These are phyloP conservation scores for Malassezia dermatis DNA, from an alignment of 1,284 basidiomycete genomes.

Conservation along the genomic window DNA sequence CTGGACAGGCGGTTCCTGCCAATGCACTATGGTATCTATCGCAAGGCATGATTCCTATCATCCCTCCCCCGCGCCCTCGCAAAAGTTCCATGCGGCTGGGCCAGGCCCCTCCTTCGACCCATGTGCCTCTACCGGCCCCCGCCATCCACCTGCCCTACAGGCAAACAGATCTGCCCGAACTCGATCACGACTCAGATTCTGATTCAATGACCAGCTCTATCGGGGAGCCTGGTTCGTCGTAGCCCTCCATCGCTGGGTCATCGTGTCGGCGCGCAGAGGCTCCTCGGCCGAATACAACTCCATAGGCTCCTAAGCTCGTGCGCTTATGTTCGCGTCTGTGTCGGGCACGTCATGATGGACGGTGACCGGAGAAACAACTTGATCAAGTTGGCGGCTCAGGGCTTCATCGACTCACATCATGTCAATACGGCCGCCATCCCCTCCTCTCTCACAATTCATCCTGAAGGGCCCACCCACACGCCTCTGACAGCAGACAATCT, in stretches of 20 bases:
- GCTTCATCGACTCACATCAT: neutral
- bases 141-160: neutral
- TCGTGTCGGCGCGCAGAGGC: neutral
- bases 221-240: neutral
- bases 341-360: neutral
- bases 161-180: neutral
- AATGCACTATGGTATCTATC: neutral
- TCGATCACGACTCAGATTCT: neutral
- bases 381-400: constrained; percentile 15
- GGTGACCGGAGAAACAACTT: constrained; percentile 4
- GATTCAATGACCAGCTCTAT: neutral
- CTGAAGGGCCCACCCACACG: neutral
- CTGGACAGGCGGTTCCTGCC: neutral
- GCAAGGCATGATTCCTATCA: neutral
- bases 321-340: neutral
- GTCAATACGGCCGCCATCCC: neutral
- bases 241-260: neutral
- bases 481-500: constrained; percentile 40
- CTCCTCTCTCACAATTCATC: neutral
- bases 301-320: neutral
- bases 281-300: neutral
- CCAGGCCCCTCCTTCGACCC: neutral
- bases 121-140: neutral
- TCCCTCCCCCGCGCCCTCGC: constrained; percentile 9
- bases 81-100: constrained; percentile 1